Conservation (phyloP, 2,329 filamentous ascomycete genomes). For the Fusarium sp. region DNA sequence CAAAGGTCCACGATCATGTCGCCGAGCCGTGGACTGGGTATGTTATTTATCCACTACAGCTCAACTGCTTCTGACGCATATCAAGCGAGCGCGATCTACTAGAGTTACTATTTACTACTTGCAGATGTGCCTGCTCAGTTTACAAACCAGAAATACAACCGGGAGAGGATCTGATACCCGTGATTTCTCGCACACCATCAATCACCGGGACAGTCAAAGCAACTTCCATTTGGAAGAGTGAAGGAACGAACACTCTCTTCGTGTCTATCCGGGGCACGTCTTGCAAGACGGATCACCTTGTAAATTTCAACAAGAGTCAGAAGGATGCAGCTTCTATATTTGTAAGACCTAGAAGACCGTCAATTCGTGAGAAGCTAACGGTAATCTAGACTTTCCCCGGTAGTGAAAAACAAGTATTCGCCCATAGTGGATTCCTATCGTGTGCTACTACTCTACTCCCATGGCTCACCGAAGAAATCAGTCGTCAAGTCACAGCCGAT, state of each 20-base stretch:
- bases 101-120: slow-evolving; percentile 29
- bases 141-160: slow-evolving; percentile 28
- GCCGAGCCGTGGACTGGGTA: slow-evolving; percentile 33
- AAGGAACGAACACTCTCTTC: slow-evolving; percentile 24
- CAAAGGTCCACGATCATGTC: slow-evolving; percentile 5
- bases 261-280: slow-evolving; percentile 43
- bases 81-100: neutral
- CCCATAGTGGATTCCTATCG: slow-evolving; percentile 40
- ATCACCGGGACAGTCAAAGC: slow-evolving; percentile 39
- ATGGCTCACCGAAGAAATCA: slow-evolving; percentile 24
- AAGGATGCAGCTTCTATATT: slow-evolving; percentile 19
- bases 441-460: slow-evolving; percentile 39
- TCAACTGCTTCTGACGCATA: neutral
- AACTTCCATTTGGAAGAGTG: slow-evolving; percentile 40
- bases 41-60: neutral
- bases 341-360: neutral
- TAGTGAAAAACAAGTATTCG: neutral
- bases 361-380: neutral
- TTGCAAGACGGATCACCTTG: slow-evolving; percentile 41
- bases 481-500: slow-evolving; percentile 15
- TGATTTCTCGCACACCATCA: slow-evolving; percentile 37
- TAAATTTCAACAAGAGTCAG: slow-evolving; percentile 38
- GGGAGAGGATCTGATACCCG: slow-evolving; percentile 20
- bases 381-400: neutral
- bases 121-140: slow-evolving; percentile 41